Evolutionary conservation across 768 basidiomycete species (phyloP), one percentile per base, ranked within the genome.

Genomic region (Lyophyllum decastes): DNA sequence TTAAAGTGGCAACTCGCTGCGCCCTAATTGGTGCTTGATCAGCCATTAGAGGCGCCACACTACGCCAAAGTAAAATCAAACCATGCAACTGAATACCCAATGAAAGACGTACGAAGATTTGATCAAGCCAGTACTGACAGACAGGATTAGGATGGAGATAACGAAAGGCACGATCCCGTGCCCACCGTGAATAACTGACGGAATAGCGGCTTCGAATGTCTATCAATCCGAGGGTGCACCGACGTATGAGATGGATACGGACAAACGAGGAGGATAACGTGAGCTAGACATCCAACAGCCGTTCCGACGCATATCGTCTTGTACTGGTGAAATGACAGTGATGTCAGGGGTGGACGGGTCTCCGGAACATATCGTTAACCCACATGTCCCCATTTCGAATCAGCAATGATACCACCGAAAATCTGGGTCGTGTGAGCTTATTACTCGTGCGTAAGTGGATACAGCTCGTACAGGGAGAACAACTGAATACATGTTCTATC

Each of bases 321-420:
- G 65, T 66, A 79, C 61, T 62, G 17, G 34, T 5, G 52, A 38
- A 16, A n/a, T n/a, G n/a, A 24, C 16, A 16, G 34, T 2, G 6
- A 38, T 24, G 21, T 43, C n/a, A 30, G 34, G 33, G n/a, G n/a
- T n/a, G 25, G 21, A 24, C 16, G 8, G 10, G 17, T n/a, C 10
- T 7, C 7, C 14, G 21, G 24, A 24, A 38, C 10, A 2, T 12
- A 41, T 22, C 17, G 14, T 2, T 3, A 14, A 54, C 61, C 51
- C 25, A 62, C 61, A 2, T 75, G 72, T 24, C 78, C 78, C 66
- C 70, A 72, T 64, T 72, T 70, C 3, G 74, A 68, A 62, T 77
- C 76, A 40, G 78, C 74, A 48, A 77, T 58, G 24, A 69, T 73
- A 7, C 73, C 76, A n/a, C 73, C 75, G 17, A 67, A 49, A 48